phyloP scores from a whole-genome alignment of 2,329 filamentous ascomycete species.

The Achaetomium macrosporum region DNA sequence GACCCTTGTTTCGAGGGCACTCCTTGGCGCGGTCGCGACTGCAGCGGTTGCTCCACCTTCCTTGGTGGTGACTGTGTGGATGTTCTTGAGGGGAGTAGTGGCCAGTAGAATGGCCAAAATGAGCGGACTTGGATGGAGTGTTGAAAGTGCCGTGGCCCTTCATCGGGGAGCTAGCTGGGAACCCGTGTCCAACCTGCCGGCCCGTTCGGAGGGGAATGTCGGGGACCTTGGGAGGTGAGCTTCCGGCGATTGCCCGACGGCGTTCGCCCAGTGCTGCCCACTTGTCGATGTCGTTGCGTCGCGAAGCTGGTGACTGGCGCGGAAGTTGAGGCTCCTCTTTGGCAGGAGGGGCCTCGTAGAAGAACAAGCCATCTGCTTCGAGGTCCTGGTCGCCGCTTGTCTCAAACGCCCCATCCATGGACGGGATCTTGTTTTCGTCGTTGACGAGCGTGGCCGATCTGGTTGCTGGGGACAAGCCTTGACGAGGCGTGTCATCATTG shows the following conservation, averaged over 20 bases:
- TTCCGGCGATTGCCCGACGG: constrained; percentile 59
- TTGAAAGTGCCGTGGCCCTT: constrained; percentile 44
- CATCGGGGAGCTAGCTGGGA: constrained; percentile 27
- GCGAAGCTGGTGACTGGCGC: constrained; percentile 58
- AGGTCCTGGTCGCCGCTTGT: constrained; percentile 54
- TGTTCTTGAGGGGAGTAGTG: constrained; percentile 24
- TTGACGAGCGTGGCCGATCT: constrained; percentile 34
- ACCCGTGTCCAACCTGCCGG: constrained; percentile 35
- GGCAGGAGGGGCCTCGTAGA: constrained; percentile 55
- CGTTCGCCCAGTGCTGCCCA: constrained; percentile 86
- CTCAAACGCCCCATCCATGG: constrained; percentile 32
- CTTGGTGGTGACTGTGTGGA: constrained; percentile 21
- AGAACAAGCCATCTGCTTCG: constrained; percentile 65
- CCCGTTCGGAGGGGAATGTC: constrained; percentile 39
- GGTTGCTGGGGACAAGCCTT: constrained; percentile 37
- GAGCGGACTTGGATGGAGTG: constrained; percentile 31
- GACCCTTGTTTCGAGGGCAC: constrained; percentile 51
- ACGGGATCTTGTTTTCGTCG: constrained; percentile 33
- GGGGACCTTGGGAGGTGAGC: constrained; percentile 42
- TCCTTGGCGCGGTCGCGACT: constrained; percentile 45
- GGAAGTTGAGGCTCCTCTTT: constrained; percentile 30
- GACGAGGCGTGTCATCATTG: constrained; percentile 40
- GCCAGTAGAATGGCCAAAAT: constrained; percentile 34
- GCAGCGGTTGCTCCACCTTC: constrained; percentile 34
- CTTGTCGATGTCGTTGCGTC: constrained; percentile 65